Base-by-base conservation (phyloP, 768 basidiomycete species). In the Pleurotus pulmonarius region DNA sequence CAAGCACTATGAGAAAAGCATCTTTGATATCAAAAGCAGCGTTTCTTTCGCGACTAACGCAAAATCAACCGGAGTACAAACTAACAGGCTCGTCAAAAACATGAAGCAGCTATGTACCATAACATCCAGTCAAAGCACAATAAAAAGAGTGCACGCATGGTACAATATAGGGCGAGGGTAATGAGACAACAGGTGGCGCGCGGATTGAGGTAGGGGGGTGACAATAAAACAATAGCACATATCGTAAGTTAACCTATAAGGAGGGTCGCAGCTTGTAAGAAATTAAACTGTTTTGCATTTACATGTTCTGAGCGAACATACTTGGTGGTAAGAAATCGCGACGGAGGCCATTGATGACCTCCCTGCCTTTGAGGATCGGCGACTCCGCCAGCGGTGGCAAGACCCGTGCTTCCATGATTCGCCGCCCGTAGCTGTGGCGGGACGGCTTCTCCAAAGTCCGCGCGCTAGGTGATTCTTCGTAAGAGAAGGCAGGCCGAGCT, bases 381-480 rank as follows among this genome's bases (percentile, higher is more conserved):
- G 51, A 53, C 11, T 53, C 51, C n/a, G 51, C 22, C 15, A 53
- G 24, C 29, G 29, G 29, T 2, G 54, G 29, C n/a, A 55, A 26
- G 6, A 37, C 16, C 26, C 43, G n/a, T 24, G 54, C 12, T 25
- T 55, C 54, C 54, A 55, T 45, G 5, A 45, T 11, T 4, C 43
- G 40, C 15, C 54, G 54, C 34, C 41, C 41, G 29, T 18, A 16
- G 37, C 16, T 53, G 6, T 53, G 51, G 18, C 39, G 51, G 18
- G 51, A 67, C 44, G 71, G 60, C 45, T 63, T 60, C 39, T 75
- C 72, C 41, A 65, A 62, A 22, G 69, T 69, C 22, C 80, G 76
- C 56, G 81, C 75, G 29, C 84, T 73, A 26, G 85, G 83, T 13
- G 83, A 85, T 56, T 82, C 79, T 59, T 83, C 81, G 61, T 75